Percentiles rank a stretch among this genome's conserved stretches.
These are phyloP conservation scores for Sambucus nigra DNA, from an alignment of 129 eudicot species.

Conservation along the genomic window DNA sequence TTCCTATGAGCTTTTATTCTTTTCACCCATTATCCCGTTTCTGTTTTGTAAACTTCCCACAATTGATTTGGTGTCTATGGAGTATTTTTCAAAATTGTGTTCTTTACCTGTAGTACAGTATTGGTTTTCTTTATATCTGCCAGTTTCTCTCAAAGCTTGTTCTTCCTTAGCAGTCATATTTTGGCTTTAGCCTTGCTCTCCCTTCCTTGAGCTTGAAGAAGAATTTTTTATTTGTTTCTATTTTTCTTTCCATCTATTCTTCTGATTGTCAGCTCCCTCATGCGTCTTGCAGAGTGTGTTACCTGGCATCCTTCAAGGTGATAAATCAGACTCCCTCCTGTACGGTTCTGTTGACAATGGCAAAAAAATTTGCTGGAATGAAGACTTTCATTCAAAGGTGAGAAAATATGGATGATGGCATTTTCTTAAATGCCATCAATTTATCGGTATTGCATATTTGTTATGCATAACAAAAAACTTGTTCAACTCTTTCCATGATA, in stretches of 20 bases:
- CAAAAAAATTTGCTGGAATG: constrained; percentile 97
- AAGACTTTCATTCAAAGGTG: constrained; percentile 91
- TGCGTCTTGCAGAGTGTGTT: constrained; percentile 67
- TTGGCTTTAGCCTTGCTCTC: not conserved
- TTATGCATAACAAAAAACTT: too few species aligned
- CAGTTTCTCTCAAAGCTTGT: too few species aligned
- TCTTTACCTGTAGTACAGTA: not conserved
- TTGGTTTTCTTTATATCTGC: not conserved
- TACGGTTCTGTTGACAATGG: constrained; percentile 99
- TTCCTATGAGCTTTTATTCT: too few species aligned
- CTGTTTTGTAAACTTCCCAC: not conserved
- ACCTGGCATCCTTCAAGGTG: constrained; percentile 99
- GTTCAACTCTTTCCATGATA: not conserved
- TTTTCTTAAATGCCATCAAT: not conserved
- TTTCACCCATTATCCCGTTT: too few species aligned
- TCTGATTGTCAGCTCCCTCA: not conserved
- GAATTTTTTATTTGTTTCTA: not conserved
- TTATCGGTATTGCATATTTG: not conserved
- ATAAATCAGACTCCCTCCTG: constrained; percentile 91
- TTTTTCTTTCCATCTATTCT: not conserved
- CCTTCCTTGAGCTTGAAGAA: not conserved
- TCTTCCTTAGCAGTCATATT: too few species aligned
- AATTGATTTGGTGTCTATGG: not conserved
- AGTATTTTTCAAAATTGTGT: not conserved
- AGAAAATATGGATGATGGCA: constrained; percentile 1